Evolutionary conservation across 1,284 basidiomycete genomes (phyloP), one percentile per base, ranked within the genome.

Genomic region (Chondrostereum purpureum): DNA sequence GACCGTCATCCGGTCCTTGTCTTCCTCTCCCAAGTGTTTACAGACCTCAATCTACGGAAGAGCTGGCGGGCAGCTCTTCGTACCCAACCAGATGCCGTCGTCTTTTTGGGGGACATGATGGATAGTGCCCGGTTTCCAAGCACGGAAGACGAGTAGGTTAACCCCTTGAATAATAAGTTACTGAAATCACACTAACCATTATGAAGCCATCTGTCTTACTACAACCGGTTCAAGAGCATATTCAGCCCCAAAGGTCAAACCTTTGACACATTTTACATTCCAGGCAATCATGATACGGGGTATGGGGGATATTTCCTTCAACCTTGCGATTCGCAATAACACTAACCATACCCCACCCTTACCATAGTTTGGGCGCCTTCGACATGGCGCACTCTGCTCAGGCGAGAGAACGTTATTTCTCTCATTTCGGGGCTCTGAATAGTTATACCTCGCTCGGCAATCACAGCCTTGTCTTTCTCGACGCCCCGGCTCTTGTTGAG

Each of bases 71-170:
- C 78, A 6, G 80, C 79, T 1, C 64, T 77, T 12, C 62, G 75
- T 14, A 76, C 80, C 38, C 65, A 63, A 33, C 88, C 91, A 10
- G 77, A 93, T 59, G 73, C 69, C 2, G 77, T 94, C 5, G 65
- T 95, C 1, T 89, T 94, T 54, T 70, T 93, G 2, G 92, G 92
- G 11, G 92, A 95, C 61, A 86, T 92, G 78, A 79, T 94, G 70
- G 88, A 93, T 55, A 80, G 78, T 50, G 88, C 89, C 2, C 72
- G 89, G 27, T 72, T 77, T 40, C 65, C 72, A 31, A 81, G 80
- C 65, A 64, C 71, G 8, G 77, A 83, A 45, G 61, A 66, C 31
- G 83, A 91, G 92, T 92, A 56, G 62, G 80, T 77, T 18, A 14
- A 21, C 12, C 2, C 16, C 16, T 39, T 35, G n/a, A 20, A 13